A percentile compares a stretch with the other conserved stretches of the same genome.
These are phyloP conservation scores for Capniomyces stellatus DNA, from an alignment of 371 early-diverging fungal genomes.

Conservation along the genomic window DNA sequence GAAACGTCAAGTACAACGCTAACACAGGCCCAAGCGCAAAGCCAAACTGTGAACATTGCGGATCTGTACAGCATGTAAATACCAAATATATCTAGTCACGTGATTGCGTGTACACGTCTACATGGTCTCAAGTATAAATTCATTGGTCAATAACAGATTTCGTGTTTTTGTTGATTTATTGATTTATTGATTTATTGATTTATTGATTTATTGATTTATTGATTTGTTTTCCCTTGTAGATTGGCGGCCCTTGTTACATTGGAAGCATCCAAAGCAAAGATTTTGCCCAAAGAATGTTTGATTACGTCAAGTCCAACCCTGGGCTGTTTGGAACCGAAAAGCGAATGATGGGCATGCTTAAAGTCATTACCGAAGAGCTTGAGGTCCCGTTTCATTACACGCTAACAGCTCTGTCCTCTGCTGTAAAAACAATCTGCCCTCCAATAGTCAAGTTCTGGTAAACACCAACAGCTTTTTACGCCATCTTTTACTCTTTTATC, in stretches of 20 bases:
- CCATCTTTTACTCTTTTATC: too few species aligned
- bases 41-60: conserved; percentile 51
- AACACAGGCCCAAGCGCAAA: conserved; percentile 42
- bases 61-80: conserved; percentile 39
- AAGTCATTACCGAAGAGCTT: conserved; percentile 64
- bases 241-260: conserved; percentile 95
- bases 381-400: conserved; percentile 63
- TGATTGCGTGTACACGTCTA: too few species aligned
- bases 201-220: background rate
- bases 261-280: conserved; percentile 61
- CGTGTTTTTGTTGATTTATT: too few species aligned
- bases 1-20: conserved; percentile 36
- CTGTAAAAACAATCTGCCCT: conserved; percentile 31
- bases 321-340: conserved; percentile 47
- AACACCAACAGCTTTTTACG: too few species aligned
- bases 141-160: background rate
- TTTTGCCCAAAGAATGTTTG: conserved; percentile 53
- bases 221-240: conserved; percentile 12
- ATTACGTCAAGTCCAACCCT: conserved; percentile 37
- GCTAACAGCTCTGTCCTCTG: conserved; percentile 48
- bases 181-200: too few species aligned
- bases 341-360: conserved; percentile 91
- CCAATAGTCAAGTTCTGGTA: conserved; percentile 21
- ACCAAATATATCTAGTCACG: too few species aligned
- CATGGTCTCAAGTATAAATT: too few species aligned